Base-by-base conservation (phyloP, 2,329 filamentous ascomycete species). In the Fusarium succisae region DNA sequence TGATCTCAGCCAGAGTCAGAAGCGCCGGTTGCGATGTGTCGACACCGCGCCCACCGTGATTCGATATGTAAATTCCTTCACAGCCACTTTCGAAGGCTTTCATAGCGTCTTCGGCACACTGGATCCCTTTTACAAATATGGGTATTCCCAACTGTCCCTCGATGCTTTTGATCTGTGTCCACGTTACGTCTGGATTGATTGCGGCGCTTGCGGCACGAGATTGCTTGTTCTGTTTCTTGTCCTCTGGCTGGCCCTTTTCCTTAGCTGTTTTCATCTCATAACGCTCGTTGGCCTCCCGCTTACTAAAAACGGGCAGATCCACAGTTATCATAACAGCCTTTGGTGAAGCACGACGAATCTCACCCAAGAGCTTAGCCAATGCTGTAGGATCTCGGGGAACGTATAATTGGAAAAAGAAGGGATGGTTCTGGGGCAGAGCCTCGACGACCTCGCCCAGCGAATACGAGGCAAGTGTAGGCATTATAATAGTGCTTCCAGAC, bases 131-230 rank as follows among this genome's bases (percentile, higher is more conserved):
- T 1, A 48, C 3, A 30, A 48, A 48, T 1, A 48, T 48, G 1
- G 26, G 26, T 22, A 30, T 22, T 5, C 26, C 45, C 6, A 48
- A 8, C 0, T n/a, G n/a, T n/a, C n/a, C 13, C 26, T 22, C 22
- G 13, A 30, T 48, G 0, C 6, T 22, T 22, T 48, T 20, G 9
- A 48, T 11, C 0, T 48, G 26, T 0, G 4, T 4, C 45, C 26
- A 48, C 2, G 45, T 28, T 0, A 28, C 26, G 26, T 48, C 45
- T 22, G 26, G 45, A 4, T 4, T 48, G 26, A 48, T 48, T 15
- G 45, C 45, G 1, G 45, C 13, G 13, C 45, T 48, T 11, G 45
- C 45, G 3, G 45, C 26, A 1, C 26, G 45, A 0, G 26, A 28
- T 15, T 48, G 26, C 45, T 11, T 48, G 6, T 20, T 48, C 9